Evolutionary conservation across 2,329 filamentous ascomycete species (phyloP).

Genomic region (Arthrobotrys pseudoclavata): DNA sequence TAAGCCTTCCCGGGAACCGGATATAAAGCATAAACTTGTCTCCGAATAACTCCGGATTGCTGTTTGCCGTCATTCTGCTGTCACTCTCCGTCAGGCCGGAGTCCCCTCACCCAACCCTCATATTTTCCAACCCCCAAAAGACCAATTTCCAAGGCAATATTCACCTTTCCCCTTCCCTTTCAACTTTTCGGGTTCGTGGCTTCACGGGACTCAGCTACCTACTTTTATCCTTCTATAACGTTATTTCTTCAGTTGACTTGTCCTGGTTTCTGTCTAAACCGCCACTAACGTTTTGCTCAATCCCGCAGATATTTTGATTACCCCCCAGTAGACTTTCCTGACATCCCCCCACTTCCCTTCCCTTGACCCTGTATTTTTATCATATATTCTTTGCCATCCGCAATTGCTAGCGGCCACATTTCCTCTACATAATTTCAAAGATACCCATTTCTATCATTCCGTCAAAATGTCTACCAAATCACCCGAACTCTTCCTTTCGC

Average conservation of each 20-base stretch:
- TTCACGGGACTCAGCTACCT: background rate
- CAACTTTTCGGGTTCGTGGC: constrained; percentile 1
- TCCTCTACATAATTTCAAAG: constrained; percentile 63
- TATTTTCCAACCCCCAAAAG: constrained; percentile 7
- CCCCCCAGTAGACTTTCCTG: background rate
- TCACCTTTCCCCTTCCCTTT: background rate
- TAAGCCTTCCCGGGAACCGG: constrained; percentile 32
- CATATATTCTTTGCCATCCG: constrained; percentile 20
- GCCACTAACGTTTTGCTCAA: constrained; percentile 19
- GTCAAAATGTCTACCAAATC: constrained; percentile 56
- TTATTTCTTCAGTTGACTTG: constrained; percentile 2
- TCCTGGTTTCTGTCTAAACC: background rate
- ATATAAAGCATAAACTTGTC: constrained; percentile 43
- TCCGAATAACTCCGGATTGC: constrained; percentile 59
- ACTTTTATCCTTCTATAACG: constrained; percentile 33
- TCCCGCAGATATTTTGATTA: constrained; percentile 22
- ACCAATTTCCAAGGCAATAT: constrained; percentile 38
- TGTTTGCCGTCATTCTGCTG: constrained; percentile 28
- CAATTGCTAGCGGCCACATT: constrained; percentile 27
- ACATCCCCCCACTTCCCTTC: constrained; percentile 12
- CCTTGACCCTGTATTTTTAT: constrained; percentile 19
- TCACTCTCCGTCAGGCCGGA: constrained; percentile 16
- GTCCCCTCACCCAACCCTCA: constrained; percentile 19
- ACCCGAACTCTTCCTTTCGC: constrained; percentile 76
- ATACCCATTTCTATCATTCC: constrained; percentile 61